A percentile compares a stretch with the other conserved stretches of the same genome.
phyloP scores from a whole-genome alignment of 2,329 filamentous ascomycete species.

The Emydomyces testavorans region DNA sequence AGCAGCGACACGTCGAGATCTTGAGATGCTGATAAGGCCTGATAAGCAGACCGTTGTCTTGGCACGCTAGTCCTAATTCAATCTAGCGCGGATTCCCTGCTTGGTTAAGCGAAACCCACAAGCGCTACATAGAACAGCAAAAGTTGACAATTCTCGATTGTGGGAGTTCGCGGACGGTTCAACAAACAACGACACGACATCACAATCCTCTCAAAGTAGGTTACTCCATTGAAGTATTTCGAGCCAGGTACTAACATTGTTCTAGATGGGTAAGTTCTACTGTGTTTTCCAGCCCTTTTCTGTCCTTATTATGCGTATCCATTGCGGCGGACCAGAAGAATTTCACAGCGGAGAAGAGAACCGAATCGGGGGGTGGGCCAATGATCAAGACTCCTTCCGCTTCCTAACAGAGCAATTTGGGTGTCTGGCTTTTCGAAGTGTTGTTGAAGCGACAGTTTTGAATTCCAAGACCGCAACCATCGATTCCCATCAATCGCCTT shows the following conservation, averaged over 20 bases:
- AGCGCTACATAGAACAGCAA: conserved; percentile 35
- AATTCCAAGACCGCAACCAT: not conserved
- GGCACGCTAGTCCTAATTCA: not conserved
- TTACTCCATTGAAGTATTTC: conserved; percentile 17
- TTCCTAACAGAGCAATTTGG: not conserved
- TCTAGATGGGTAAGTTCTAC: conserved; percentile 51
- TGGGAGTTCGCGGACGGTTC: conserved; percentile 16
- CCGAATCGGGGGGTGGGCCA: not conserved
- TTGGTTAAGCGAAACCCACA: conserved; percentile 37
- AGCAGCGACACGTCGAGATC: not conserved
- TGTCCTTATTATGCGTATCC: conserved; percentile 22
- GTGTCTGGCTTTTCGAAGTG: not conserved
- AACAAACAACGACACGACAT: conserved; percentile 21
- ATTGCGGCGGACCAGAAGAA: conserved; percentile 17
- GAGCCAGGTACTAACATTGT: conserved; percentile 20
- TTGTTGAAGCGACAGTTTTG: not conserved
- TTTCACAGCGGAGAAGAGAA: not conserved
- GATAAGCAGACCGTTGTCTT: conserved; percentile 6
- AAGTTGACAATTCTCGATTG: conserved; percentile 34
- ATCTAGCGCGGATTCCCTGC: conserved; percentile 24
- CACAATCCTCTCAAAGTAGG: conserved; percentile 41
- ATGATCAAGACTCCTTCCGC: not conserved
- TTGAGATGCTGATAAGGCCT: conserved; percentile 7
- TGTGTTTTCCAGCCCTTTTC: conserved; percentile 16
- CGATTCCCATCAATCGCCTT: not conserved